A percentile compares a stretch with the other conserved stretches of the same genome.
These are phyloP conservation scores for Rubia yunnanensis DNA, from an alignment of 257 asterid species.

Conservation along the genomic window DNA sequence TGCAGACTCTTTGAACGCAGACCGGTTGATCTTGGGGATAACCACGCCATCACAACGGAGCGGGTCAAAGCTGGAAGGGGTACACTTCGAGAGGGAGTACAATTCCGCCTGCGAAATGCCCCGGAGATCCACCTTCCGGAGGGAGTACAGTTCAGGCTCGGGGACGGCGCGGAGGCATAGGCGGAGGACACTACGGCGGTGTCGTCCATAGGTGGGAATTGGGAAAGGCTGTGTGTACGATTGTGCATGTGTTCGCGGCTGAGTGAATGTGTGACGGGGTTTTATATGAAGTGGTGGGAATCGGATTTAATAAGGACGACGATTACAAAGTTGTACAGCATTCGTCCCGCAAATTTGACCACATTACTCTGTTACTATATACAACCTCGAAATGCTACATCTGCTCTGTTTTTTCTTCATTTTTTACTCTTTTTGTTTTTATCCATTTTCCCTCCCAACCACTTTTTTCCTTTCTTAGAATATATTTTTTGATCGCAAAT, in stretches of 20 bases:
- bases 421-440: too few species aligned
- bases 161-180: slow-evolving; percentile 14
- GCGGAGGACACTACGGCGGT: slow-evolving; percentile 20
- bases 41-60: slow-evolving; percentile 53
- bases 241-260: too few species aligned
- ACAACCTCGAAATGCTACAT: too few species aligned
- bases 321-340: too few species aligned
- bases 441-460: too few species aligned
- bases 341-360: too few species aligned
- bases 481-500: too few species aligned
- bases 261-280: not conserved
- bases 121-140: slow-evolving; percentile 58
- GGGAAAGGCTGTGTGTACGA: not conserved
- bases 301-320: too few species aligned
- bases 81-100: slow-evolving; percentile 54
- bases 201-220: slow-evolving; percentile 21
- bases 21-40: slow-evolving; percentile 66
- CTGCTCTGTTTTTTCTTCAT: too few species aligned
- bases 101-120: slow-evolving; percentile 72
- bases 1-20: slow-evolving; percentile 84
- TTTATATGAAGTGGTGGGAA: too few species aligned
- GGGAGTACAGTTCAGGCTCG: slow-evolving; percentile 28
- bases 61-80: slow-evolving; percentile 45
- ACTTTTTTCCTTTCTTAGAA: too few species aligned
- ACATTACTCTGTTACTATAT: too few species aligned